phyloP scores from a whole-genome alignment of 257 asterid genomes.

The Paraleonurus japonicus region DNA sequence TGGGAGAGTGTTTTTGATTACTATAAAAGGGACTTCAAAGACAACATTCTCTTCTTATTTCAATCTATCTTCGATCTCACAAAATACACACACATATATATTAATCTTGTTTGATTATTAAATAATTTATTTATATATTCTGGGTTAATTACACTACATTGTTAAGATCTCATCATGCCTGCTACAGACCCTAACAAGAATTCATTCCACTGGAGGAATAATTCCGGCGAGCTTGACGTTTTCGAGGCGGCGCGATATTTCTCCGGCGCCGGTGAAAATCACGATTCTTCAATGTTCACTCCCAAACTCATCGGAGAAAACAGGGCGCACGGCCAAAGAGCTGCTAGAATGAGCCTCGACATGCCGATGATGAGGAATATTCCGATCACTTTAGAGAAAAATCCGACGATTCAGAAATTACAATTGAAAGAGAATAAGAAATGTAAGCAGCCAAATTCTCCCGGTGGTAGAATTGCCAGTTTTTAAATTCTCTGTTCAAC shows the following conservation, averaged over 20 bases:
- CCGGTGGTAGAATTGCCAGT: constrained; percentile 70
- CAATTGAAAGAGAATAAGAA: constrained; percentile 39
- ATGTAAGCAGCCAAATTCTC: constrained; percentile 81
- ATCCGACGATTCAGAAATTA: constrained; percentile 27
- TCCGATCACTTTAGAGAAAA: constrained; percentile 30
- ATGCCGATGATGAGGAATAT: constrained; percentile 32
- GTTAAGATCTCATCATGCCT: constrained; percentile 32
- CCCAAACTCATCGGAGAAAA: not conserved
- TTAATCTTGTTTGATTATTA: not conserved
- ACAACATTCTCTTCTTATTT: constrained; percentile 30
- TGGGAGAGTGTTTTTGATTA: not conserved
- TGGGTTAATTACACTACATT: not conserved
- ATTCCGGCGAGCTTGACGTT: constrained; percentile 76
- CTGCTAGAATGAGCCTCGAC: constrained; percentile 65
- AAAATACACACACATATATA: not conserved
- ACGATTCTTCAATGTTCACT: not conserved
- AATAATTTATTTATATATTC: not conserved
- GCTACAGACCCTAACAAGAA: constrained; percentile 30
- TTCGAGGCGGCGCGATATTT: constrained; percentile 84
- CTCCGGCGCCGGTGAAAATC: constrained; percentile 50
- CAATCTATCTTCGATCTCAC: constrained; percentile 28
- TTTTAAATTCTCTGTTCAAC: constrained; percentile 71
- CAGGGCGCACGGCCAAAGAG: constrained; percentile 14
- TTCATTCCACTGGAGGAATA: constrained; percentile 47
- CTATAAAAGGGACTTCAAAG: constrained; percentile 35